Conservation (phyloP, 1,284 basidiomycete genomes). For the Tilletia indica region DNA sequence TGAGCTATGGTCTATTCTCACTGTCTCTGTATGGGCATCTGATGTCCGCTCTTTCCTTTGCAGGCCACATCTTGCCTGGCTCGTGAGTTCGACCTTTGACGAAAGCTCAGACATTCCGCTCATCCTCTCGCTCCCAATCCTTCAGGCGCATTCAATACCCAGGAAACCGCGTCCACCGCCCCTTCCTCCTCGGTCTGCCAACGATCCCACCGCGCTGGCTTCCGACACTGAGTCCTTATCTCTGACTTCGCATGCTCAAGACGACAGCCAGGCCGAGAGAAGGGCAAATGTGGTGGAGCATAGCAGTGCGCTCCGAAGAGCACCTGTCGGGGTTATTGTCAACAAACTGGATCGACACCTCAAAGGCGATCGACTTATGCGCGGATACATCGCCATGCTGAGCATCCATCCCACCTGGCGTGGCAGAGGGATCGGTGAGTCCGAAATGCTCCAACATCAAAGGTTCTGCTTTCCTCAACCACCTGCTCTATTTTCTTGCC, state of each 20-base stretch:
- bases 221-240: conserved; percentile 63
- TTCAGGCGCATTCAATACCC: conserved; percentile 4
- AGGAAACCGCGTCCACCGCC: background rate
- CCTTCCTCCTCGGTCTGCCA: conserved; percentile 15
- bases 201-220: conserved; percentile 22
- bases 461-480: no score
- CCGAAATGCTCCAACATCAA: background rate
- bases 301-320: background rate
- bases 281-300: background rate
- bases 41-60: background rate
- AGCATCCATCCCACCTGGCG: conserved; percentile 39
- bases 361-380: conserved; percentile 64
- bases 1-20: background rate
- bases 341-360: conserved; percentile 87
- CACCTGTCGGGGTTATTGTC: conserved; percentile 73
- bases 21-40: no score
- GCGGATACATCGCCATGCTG: conserved; percentile 98
- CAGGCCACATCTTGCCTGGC: conserved; percentile 90
- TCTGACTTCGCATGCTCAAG: no score
- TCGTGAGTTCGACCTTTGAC: conserved; percentile 61
- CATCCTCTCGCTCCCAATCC: background rate
- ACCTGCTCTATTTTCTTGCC: no score
- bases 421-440: conserved; percentile 77
- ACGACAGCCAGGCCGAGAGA: conserved; percentile 29
- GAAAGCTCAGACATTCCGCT: no score